phyloP scores from a whole-genome alignment of 768 basidiomycete genomes.

The Termitomyces sp. region DNA sequence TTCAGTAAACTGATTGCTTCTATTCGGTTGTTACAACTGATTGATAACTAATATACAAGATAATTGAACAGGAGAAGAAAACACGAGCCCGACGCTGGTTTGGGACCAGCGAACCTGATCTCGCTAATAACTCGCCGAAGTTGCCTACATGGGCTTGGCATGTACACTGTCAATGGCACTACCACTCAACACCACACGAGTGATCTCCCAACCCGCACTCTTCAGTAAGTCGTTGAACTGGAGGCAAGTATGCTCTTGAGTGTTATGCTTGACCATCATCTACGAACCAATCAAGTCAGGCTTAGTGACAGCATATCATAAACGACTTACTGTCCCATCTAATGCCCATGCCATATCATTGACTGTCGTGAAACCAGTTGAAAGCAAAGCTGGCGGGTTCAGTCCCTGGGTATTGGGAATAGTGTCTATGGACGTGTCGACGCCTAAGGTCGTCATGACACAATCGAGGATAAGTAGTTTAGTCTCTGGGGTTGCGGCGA shows the following conservation, averaged over 20 bases:
- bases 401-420: constrained; percentile 3
- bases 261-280: constrained; percentile 11
- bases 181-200: constrained; percentile 5
- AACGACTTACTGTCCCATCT: constrained; percentile 3
- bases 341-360: constrained; percentile 5
- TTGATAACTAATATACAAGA: background rate
- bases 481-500: constrained; percentile 29
- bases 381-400: constrained; percentile 1
- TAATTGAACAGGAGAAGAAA: background rate
- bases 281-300: background rate
- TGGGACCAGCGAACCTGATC: background rate
- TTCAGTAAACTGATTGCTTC: too few relatives aligned
- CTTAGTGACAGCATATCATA: background rate
- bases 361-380: constrained; percentile 7
- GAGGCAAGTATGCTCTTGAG: constrained; percentile 15
- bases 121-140: background rate
- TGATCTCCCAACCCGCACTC: constrained; percentile 8
- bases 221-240: constrained; percentile 8
- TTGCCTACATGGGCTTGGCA: constrained; percentile 4
- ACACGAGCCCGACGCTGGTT: background rate
- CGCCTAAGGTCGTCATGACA: constrained; percentile 32
- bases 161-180: constrained; percentile 9
- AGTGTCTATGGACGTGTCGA: constrained; percentile 16
- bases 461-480: constrained; percentile 38
- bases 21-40: background rate